These are phyloP conservation scores for Ustilago tritici DNA, from an alignment of 1,284 basidiomycete genomes.

Conservation along the genomic window DNA sequence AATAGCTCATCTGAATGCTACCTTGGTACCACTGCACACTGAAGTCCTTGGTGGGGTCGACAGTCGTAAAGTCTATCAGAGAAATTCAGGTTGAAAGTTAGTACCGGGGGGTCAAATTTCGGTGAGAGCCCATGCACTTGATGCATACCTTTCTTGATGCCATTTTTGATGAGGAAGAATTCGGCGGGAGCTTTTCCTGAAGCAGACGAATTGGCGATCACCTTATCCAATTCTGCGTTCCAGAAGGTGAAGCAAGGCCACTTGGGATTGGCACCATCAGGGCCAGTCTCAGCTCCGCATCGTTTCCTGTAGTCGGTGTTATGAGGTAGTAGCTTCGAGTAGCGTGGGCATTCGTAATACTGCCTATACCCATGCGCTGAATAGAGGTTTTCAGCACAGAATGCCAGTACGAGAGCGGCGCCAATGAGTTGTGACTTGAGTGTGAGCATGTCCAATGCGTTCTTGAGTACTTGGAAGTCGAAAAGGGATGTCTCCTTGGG, in stretches of 20 bases:
- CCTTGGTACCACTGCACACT: background rate
- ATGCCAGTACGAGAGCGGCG: background rate
- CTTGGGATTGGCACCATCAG: background rate
- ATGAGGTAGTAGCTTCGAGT: slow-evolving; percentile 10
- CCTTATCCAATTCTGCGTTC: background rate
- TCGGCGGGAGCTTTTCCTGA: slow-evolving; percentile 1
- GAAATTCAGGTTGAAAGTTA: background rate
- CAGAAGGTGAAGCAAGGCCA: slow-evolving; percentile 33
- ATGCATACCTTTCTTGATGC: slow-evolving; percentile 15
- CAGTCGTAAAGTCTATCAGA: slow-evolving; percentile 21
- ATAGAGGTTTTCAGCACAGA: background rate
- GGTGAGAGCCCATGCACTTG: background rate
- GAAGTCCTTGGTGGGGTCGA: slow-evolving; percentile 13
- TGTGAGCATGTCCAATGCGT: background rate
- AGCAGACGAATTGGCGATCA: background rate
- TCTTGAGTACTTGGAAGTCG: background rate
- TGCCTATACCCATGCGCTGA: background rate
- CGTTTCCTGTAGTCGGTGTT: slow-evolving; percentile 14
- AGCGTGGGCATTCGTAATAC: background rate
- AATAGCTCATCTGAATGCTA: background rate
- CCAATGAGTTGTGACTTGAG: background rate
- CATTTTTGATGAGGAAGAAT: slow-evolving; percentile 22
- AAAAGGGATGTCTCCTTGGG: too few relatives aligned
- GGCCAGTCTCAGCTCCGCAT: slow-evolving; percentile 18
- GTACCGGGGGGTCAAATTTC: background rate